Evolutionary conservation across 352 stramenopile genomes (phyloP).

Genomic region (Phytophthora boehmeriae): DNA sequence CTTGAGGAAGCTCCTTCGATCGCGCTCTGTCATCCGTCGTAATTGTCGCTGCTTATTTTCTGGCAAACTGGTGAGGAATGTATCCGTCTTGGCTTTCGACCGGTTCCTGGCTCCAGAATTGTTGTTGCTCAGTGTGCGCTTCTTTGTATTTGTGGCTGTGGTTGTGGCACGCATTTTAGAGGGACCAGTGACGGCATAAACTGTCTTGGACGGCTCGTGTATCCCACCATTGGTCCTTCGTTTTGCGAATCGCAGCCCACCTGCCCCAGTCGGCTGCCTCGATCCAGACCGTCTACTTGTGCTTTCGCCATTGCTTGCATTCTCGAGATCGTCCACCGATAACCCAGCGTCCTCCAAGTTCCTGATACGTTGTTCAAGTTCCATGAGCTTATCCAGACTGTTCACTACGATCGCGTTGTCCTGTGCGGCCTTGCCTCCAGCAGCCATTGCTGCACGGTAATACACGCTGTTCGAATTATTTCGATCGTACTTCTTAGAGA

Average conservation of each 20-base stretch:
- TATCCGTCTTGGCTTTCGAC: constrained; percentile 31
- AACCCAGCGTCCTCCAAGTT: constrained; percentile 78
- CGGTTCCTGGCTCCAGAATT: constrained; percentile 23
- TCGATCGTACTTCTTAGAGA: constrained; percentile 17
- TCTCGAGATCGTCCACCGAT: constrained; percentile 48
- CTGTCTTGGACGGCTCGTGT: constrained; percentile 54
- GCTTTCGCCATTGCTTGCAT: constrained; percentile 21
- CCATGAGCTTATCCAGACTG: constrained; percentile 88
- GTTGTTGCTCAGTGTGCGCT: constrained; percentile 35
- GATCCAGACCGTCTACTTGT: constrained; percentile 26
- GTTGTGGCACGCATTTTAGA: constrained; percentile 42
- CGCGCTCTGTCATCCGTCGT: constrained; percentile 66
- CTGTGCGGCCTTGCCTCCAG: constrained; percentile 16
- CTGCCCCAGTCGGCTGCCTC: constrained; percentile 21
- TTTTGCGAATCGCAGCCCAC: constrained; percentile 61
- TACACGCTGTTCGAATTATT: constrained; percentile 40
- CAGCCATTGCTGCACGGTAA: constrained; percentile 32
- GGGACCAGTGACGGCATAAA: constrained; percentile 59
- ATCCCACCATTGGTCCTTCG: constrained; percentile 38
- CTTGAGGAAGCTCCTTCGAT: constrained; percentile 66
- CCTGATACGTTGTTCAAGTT: constrained; percentile 89
- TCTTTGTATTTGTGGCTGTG: constrained; percentile 30
- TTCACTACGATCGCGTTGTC: constrained; percentile 64
- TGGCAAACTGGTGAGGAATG: constrained; percentile 63
- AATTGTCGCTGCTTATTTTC: constrained; percentile 69